A percentile compares a stretch with the other conserved stretches of the same genome.
These are phyloP conservation scores for Boletus reticuloceps DNA, from an alignment of 768 basidiomycete species.

Conservation along the genomic window DNA sequence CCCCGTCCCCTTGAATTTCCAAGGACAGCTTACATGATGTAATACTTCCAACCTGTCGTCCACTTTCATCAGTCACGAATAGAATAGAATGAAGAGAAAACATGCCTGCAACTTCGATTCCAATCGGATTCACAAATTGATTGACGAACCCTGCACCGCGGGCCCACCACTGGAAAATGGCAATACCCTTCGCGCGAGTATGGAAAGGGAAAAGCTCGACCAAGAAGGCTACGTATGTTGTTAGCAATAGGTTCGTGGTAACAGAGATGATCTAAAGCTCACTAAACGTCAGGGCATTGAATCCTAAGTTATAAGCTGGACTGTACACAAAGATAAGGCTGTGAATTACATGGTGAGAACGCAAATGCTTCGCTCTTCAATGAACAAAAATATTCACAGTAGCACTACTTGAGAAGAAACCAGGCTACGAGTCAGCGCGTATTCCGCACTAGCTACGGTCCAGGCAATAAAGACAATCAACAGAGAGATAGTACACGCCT, in stretches of 20 bases:
- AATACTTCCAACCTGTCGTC: not conserved
- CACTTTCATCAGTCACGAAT: not conserved
- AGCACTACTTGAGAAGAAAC: conserved; percentile 7
- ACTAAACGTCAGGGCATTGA: conserved; percentile 3
- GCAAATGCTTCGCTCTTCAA: not conserved
- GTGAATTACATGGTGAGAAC: not conserved
- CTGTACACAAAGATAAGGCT: conserved; percentile 11
- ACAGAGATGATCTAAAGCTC: not conserved
- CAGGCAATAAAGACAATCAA: conserved; percentile 13
- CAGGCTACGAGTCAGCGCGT: conserved; percentile 3
- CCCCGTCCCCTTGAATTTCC: not conserved
- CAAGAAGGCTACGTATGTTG: conserved; percentile 44
- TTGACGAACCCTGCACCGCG: conserved; percentile 32
- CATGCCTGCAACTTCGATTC: conserved; percentile 8
- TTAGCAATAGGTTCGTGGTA: not conserved
- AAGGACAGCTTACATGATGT: not conserved
- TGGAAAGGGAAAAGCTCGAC: conserved; percentile 70
- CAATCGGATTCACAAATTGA: conserved; percentile 18
- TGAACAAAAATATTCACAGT: not conserved
- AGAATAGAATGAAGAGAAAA: not conserved
- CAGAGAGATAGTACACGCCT: conserved; percentile 13
- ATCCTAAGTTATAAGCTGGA: not conserved
- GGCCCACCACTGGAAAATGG: conserved; percentile 58
- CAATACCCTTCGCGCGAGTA: conserved; percentile 57
- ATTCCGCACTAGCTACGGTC: conserved; percentile 16